Base-by-base conservation (phyloP, 441 rosid genomes). In the Rhodomyrtus psidioides region DNA sequence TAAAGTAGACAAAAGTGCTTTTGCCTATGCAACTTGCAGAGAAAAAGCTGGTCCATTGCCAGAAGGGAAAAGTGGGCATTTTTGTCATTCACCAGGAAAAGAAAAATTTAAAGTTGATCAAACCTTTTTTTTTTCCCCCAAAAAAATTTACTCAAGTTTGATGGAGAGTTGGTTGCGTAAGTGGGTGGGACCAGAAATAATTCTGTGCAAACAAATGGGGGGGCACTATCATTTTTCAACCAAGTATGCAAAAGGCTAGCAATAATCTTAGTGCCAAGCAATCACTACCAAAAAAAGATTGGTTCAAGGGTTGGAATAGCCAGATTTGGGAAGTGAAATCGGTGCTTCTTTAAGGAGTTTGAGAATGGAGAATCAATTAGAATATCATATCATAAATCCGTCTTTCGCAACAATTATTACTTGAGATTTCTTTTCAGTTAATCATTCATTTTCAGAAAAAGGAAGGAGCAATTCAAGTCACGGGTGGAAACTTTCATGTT, bases 161-260 rank as follows among this genome's bases (percentile, higher is more conserved):
- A 53, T 89, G 92, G 86, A 86, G 84, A 88, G 83, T 89, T 83
- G 90, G 82, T 86, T 85, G 92, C 74, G 81, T 86, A 21, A 86
- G 90, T 88, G 88, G 88, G 89, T 90, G 91, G 92, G 89, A 55
- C 91, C 92, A 85, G 87, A 84, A 55, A 55, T 19, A 88, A 81
- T 88, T 70, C 79, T 86, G 60, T 86, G 91, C 88, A 86, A 85
- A 34, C 86, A 88, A 87, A 82, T 34, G 86, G 85, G 87, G 87
- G 88, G 86, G 87, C 91, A 89, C 86, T 19, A 53, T 49, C 83
- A 79, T 84, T 89, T 89, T 88, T 83, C 87, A 59, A 88, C 75
- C 81, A 65, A 87, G 75, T 83, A 84, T 81, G 86, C 88, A 81
- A 62, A 49, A 56, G 62, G 87, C 83, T 90, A 88, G 83, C 85